phyloP scores from a whole-genome alignment of 1,139 yeast species.

The Pneumocystis murina region DNA sequence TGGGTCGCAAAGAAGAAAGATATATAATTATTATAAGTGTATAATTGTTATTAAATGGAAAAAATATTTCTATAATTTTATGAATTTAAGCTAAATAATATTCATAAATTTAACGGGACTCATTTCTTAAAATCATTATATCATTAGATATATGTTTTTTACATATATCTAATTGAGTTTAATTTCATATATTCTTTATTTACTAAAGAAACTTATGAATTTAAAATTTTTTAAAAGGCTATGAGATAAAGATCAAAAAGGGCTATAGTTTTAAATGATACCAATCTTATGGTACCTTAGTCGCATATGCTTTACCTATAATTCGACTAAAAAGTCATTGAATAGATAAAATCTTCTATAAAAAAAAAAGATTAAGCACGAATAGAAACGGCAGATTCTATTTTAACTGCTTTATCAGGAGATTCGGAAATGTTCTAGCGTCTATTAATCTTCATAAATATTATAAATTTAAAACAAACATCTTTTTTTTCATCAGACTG shows the following conservation, averaged over 20 bases:
- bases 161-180: neutral
- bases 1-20: constrained; percentile 34
- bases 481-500: neutral
- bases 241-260: neutral
- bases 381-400: neutral
- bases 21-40: neutral
- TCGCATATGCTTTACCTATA: neutral
- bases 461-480: neutral
- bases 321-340: neutral
- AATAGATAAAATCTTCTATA: neutral
- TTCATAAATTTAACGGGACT: neutral
- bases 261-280: neutral
- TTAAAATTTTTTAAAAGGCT: neutral
- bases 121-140: neutral
- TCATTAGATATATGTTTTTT: neutral
- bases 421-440: neutral
- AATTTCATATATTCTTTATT: neutral
- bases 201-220: neutral
- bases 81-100: neutral
- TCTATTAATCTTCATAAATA: neutral
- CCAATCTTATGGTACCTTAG: neutral
- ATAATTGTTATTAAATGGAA: neutral
- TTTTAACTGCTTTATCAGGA: neutral
- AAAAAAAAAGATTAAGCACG: neutral
- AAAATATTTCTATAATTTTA: constrained; percentile 6